phyloP scores from a whole-genome alignment of 495 filamentous ascomycete genomes.

The Paragyromitra xinjiangensis region DNA sequence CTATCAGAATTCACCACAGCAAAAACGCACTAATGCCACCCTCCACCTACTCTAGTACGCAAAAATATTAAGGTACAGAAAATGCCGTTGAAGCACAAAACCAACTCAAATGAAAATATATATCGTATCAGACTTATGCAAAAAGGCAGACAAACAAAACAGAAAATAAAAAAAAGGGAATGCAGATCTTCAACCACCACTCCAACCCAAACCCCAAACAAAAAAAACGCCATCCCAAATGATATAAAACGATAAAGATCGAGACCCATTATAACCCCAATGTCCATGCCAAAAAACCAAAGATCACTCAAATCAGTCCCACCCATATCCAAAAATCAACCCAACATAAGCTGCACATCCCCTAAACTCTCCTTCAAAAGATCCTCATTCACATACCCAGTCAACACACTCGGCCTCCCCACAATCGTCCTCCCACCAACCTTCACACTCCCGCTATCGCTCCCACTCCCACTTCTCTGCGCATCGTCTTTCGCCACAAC shows the following conservation, averaged over 20 bases:
- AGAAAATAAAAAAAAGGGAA: not conserved
- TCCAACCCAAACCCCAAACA: constrained; percentile 14
- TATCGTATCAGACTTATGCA: no score
- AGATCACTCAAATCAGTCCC: not conserved
- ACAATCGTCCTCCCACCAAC: constrained; percentile 14
- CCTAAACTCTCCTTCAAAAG: constrained; percentile 52
- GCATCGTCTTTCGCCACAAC: constrained; percentile 4
- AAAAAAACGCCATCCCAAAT: constrained; percentile 38
- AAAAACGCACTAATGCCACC: no score
- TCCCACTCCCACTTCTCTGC: not conserved
- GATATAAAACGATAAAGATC: constrained; percentile 22
- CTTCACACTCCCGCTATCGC: constrained; percentile 17
- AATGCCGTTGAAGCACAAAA: no score
- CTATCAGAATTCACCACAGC: no score
- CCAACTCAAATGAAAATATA: no score
- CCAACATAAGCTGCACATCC: constrained; percentile 46
- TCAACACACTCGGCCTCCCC: constrained; percentile 30
- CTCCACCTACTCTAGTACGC: no score
- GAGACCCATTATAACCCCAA: constrained; percentile 29
- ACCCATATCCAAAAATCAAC: constrained; percentile 24
- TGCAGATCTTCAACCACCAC: not conserved
- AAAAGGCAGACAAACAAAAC: not conserved
- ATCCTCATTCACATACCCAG: constrained; percentile 50
- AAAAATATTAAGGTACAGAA: no score
- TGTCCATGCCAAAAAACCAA: constrained; percentile 20